Evolutionary conservation across 139 green algal species (phyloP), one percentile per base, ranked within the genome.

Genomic region (Edaphochlamys debaryana): DNA sequence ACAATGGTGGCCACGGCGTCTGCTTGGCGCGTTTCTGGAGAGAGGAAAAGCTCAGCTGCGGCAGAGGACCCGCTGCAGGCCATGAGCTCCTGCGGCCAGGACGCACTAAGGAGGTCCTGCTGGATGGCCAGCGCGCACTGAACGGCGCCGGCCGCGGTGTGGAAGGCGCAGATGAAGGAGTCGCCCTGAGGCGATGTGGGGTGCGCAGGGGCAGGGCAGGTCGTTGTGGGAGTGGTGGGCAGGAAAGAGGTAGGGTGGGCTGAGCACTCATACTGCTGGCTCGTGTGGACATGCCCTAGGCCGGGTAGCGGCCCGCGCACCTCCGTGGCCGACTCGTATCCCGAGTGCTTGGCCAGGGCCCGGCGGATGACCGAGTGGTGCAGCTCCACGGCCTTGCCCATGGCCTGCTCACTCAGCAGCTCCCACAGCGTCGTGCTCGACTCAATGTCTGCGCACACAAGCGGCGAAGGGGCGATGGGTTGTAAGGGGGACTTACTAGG

Each of bases 281-380:
- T n/a, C n/a, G n/a, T n/a, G n/a, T n/a, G n/a, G n/a, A n/a, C n/a
- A n/a, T n/a, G n/a, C n/a, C n/a, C n/a, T n/a, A n/a, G n/a, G n/a
- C n/a, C n/a, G n/a, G n/a, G n/a, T n/a, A n/a, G n/a, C n/a, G n/a
- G n/a, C n/a, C n/a, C n/a, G 27, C 58, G 13, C 40, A 80, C 58
- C 74, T 81, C 74, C 0, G 74, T 81, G 9, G 77, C 77, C 34
- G 64, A 76, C 64, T 84, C 77, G 48, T 84, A 84, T 11, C 77
- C 64, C 6, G 13, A 52, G 48, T 11, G 58, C 27, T 40, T 36
- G 17, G 38, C 6, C 75, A 89, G 81, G 79, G 91, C 82, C 76
- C 85, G 89, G 34, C 93, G 86, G 50, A 95, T 75, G 76, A 95
- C 88, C 60, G 89, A 86, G 60, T 81, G 74, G 40, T 83, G 77